Evolutionary conservation across 2,329 filamentous ascomycete species (phyloP).

Genomic region (Colletotrichum destructivum): DNA sequence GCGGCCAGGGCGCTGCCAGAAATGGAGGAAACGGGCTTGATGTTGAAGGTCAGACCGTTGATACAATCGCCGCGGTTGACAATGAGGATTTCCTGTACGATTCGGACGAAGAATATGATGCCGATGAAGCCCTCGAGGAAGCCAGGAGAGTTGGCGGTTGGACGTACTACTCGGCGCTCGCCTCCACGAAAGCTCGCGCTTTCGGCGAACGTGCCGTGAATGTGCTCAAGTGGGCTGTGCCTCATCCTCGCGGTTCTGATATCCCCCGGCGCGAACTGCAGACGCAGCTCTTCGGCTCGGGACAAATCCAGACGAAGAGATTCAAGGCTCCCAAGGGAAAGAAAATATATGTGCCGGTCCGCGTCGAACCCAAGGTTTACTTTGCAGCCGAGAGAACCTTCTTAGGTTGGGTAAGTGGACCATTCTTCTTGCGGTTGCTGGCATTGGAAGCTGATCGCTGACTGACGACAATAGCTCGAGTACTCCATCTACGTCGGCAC

Average conservation of each 20-base stretch:
- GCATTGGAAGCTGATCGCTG: slow-evolving; percentile 34
- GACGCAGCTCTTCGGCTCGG: slow-evolving; percentile 67
- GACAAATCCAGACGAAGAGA: slow-evolving; percentile 70
- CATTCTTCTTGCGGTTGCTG: not conserved
- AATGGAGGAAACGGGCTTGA: slow-evolving; percentile 66
- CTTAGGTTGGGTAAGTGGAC: slow-evolving; percentile 83
- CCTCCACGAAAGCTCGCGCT: slow-evolving; percentile 60
- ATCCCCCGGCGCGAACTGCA: slow-evolving; percentile 72
- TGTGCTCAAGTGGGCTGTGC: slow-evolving; percentile 66
- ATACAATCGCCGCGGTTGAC: slow-evolving; percentile 67
- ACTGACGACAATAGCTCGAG: slow-evolving; percentile 75
- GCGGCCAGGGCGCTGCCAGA: slow-evolving; percentile 53
- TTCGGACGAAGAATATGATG: slow-evolving; percentile 86
- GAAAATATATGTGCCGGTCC: slow-evolving; percentile 95
- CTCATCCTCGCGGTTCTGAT: slow-evolving; percentile 68
- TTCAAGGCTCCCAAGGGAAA: slow-evolving; percentile 86
- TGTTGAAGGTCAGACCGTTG: slow-evolving; percentile 86
- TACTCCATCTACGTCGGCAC: slow-evolving; percentile 95
- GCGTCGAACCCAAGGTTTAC: slow-evolving; percentile 97
- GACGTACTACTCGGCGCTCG: slow-evolving; percentile 78
- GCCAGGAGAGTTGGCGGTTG: slow-evolving; percentile 83
- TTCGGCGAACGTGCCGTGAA: slow-evolving; percentile 60
- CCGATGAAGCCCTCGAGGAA: slow-evolving; percentile 82
- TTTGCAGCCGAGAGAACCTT: slow-evolving; percentile 98
- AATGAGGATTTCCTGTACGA: slow-evolving; percentile 91